phyloP scores from a whole-genome alignment of 345 rosid species.

The Eucalyptus globulus region DNA sequence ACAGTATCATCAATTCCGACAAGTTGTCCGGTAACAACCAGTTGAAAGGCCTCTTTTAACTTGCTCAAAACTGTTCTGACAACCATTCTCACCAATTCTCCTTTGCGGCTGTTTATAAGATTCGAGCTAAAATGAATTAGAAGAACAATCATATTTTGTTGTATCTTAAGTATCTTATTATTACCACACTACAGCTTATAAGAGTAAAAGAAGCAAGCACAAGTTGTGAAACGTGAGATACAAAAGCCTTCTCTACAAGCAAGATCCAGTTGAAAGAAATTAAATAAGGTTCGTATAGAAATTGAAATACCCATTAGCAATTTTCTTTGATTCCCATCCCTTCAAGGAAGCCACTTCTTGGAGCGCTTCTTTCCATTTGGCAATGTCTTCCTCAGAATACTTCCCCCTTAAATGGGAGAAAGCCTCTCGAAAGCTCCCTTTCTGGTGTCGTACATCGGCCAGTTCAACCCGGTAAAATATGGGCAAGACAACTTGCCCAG shows the following conservation, averaged over 20 bases:
- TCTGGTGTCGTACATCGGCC: rapidly evolving
- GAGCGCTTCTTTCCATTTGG: too few relatives aligned
- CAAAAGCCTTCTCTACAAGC: background rate
- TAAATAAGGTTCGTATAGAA: too few relatives aligned
- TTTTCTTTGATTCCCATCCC: too few relatives aligned
- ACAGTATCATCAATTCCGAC: background rate
- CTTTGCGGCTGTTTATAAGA: background rate
- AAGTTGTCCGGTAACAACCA: background rate
- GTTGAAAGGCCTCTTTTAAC: background rate
- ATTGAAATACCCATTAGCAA: too few relatives aligned
- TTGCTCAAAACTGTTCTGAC: background rate
- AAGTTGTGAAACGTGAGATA: background rate
- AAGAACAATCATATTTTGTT: background rate
- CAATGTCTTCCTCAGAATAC: too few relatives aligned
- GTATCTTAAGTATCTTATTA: background rate
- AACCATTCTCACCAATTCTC: background rate
- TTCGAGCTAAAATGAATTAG: background rate
- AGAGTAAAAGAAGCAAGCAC: background rate
- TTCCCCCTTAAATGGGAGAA: too few relatives aligned
- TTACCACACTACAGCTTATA: background rate
- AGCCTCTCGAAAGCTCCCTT: too few relatives aligned
- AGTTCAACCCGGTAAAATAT: too few relatives aligned
- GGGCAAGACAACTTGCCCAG: too few relatives aligned
- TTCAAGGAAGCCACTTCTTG: too few relatives aligned
- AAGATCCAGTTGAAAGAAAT: too few relatives aligned